These are phyloP conservation scores for Rachicladosporium sp. DNA, from an alignment of 2,329 filamentous ascomycete species.

Conservation along the genomic window DNA sequence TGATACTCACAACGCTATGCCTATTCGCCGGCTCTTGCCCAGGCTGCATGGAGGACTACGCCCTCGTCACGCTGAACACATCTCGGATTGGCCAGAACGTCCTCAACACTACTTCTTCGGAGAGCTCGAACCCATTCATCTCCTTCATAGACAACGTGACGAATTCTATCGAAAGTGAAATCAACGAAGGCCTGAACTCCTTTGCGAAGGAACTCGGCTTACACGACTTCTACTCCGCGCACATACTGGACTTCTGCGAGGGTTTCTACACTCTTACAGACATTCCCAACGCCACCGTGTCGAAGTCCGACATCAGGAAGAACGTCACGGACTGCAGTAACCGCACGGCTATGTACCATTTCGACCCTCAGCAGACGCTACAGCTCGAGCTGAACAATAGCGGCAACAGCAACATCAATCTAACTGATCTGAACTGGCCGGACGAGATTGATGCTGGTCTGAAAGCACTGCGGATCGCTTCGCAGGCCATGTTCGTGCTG, in stretches of 20 bases:
- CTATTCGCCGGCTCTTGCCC: conserved; percentile 47
- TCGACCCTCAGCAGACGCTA: conserved; percentile 41
- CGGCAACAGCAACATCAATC: conserved; percentile 32
- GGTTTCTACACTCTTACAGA: conserved; percentile 33
- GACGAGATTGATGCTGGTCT: conserved; percentile 42
- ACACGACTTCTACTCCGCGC: conserved; percentile 49
- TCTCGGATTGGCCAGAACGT: conserved; percentile 37
- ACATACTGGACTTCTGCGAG: conserved; percentile 49
- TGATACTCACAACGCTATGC: conserved; percentile 46
- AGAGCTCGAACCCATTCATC: conserved; percentile 16
- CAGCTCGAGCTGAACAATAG: conserved; percentile 35
- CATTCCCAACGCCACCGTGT: conserved; percentile 31
- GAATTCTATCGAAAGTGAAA: conserved; percentile 25
- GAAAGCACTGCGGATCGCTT: conserved; percentile 36
- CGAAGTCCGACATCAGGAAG: conserved; percentile 28
- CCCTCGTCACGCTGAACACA: conserved; percentile 47
- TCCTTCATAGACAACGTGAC: conserved; percentile 20
- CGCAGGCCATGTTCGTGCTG: conserved; percentile 43
- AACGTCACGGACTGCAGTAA: conserved; percentile 46
- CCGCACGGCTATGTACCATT: conserved; percentile 41
- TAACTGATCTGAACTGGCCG: conserved; percentile 45
- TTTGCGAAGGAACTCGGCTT: conserved; percentile 41
- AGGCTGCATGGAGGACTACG: conserved; percentile 43
- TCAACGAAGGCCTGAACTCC: conserved; percentile 30
- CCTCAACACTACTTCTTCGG: conserved; percentile 14